Evolutionary conservation across 495 filamentous ascomycete species (phyloP), one percentile per base, ranked within the genome.

Genomic region (Elasticomyces elasticus): DNA sequence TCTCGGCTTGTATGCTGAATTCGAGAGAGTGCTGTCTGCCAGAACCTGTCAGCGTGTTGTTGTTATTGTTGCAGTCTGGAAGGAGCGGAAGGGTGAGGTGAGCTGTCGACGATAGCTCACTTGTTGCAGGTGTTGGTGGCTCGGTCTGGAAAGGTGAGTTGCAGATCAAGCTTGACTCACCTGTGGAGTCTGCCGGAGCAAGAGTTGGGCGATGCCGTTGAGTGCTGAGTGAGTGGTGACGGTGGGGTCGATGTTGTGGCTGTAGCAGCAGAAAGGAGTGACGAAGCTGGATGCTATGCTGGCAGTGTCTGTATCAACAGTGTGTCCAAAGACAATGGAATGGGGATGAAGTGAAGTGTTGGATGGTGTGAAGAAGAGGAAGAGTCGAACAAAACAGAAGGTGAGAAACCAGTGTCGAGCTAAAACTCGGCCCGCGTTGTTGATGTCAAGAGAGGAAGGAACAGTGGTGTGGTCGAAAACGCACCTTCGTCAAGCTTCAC

Each of bases 191-290:
- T 31, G 40, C 25, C 26, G 47, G 38, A 27, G 31, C 40, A 30
- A n/a, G 40, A 51, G 47, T 46, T 51, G 10, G 47, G 38, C 26
- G 54, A 28, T 25, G 47, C 54, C 19, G 55, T 27, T 6, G 54
- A 49, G 28, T 1, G 42, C 46, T 6, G 45, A 30, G 45, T 53
- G 20, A 26, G 20, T 20, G n/a, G 55, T 47, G 49, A 52, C 40
- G 55, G 42, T 38, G 56, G 47, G 30, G 48, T 52, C 35, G 42
- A 49, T 10, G 57, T 33, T 9, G 40, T 60, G 58, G 46, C 37
- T 22, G 22, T 57, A 31, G 46, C 52, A 33, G 56, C 40, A 24
- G 30, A 49, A 60, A 60, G 58, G 58, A 60, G 58, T 56, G 58
- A 44, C 52, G 41, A 55, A 41, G 46, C 23, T 45, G 52, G 41